Percentiles rank a stretch among this genome's conserved stretches.
Evolutionary conservation across 257 asterid genomes (phyloP).

Genomic region (Solanum okadae): DNA sequence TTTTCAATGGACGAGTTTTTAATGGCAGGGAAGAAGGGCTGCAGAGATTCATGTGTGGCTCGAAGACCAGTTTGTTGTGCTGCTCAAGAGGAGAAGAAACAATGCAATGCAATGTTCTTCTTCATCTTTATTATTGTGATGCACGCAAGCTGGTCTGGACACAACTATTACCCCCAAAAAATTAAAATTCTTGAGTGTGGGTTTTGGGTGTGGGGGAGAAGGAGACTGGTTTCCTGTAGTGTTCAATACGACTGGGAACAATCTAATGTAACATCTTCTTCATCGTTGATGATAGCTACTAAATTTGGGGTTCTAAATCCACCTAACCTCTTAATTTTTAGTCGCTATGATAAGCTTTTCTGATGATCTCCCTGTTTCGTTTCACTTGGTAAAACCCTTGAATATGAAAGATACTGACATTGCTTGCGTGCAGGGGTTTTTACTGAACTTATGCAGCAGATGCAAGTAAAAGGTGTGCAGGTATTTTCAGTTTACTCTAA

Average conservation of each 20-base stretch:
- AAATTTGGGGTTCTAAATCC: neutral
- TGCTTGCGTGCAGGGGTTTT: conserved; percentile 70
- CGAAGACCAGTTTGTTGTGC: neutral
- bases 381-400: neutral
- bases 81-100: neutral
- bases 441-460: conserved; percentile 96
- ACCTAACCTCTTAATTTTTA: neutral
- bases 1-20: neutral
- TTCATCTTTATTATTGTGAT: neutral
- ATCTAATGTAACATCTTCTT: neutral
- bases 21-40: neutral
- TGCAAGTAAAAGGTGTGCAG: conserved; percentile 99
- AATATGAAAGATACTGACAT: neutral
- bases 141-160: neutral
- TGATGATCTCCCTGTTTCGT: neutral
- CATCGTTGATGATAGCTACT: neutral
- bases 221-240: neutral
- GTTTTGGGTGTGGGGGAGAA: neutral
- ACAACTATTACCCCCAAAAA: neutral
- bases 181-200: neutral
- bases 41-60: neutral
- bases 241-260: neutral
- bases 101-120: neutral
- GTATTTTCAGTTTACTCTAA: conserved; percentile 17
- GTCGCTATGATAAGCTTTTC: neutral